These are phyloP conservation scores for Omphalotus guepiniiformis DNA, from an alignment of 768 basidiomycete genomes.

Conservation along the genomic window DNA sequence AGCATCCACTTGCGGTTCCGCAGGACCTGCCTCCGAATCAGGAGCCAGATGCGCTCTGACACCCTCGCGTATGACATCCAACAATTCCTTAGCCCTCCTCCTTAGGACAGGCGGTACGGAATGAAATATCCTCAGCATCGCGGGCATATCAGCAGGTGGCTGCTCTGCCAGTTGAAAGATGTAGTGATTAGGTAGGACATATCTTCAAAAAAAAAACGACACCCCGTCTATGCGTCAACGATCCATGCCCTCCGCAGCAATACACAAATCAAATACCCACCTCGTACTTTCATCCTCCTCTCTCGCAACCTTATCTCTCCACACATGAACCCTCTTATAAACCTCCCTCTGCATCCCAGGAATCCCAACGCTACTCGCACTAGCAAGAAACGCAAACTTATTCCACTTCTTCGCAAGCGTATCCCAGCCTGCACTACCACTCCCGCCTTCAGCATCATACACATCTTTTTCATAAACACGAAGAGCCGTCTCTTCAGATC, in stretches of 20 bases:
- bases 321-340: slow-evolving; percentile 70
- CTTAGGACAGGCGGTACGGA: slow-evolving; percentile 62
- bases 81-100: slow-evolving; percentile 56
- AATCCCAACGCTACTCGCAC: slow-evolving; percentile 19
- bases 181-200: slow-evolving; percentile 71
- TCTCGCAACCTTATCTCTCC: slow-evolving; percentile 77
- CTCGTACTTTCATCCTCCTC: slow-evolving; percentile 84
- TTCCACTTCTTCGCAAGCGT: slow-evolving; percentile 81
- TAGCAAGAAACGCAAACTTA: slow-evolving; percentile 43
- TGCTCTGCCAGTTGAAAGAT: slow-evolving; percentile 71
- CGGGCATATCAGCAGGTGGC: slow-evolving; percentile 61
- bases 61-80: slow-evolving; percentile 54
- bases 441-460: slow-evolving; percentile 64
- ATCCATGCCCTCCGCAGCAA: neutral
- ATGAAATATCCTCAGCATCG: slow-evolving; percentile 55
- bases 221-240: too few species aligned
- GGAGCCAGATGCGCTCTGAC: slow-evolving; percentile 30
- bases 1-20: too few species aligned
- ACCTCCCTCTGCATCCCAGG: slow-evolving; percentile 50
- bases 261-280: slow-evolving; percentile 34
- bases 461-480: slow-evolving; percentile 63
- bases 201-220: slow-evolving; percentile 39
- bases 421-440: slow-evolving; percentile 73
- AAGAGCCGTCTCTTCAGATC: slow-evolving; percentile 75
- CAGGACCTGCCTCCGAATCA: too few species aligned